phyloP scores from a whole-genome alignment of 2,329 filamentous ascomycete genomes.

The Trichoderma guizhouense region DNA sequence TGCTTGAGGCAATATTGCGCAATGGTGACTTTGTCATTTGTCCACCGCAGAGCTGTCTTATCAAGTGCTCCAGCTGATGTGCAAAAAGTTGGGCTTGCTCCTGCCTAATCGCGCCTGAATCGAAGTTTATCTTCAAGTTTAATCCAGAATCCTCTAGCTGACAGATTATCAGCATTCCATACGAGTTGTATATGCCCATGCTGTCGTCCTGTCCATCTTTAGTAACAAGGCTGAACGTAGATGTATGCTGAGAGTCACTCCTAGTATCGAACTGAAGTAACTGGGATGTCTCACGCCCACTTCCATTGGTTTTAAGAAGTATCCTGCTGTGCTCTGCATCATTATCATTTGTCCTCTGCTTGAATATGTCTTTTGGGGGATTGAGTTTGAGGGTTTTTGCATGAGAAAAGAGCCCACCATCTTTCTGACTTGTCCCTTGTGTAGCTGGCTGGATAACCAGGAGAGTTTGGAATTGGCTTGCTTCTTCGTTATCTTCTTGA shows the following conservation, averaged over 20 bases:
- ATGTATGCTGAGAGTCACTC: neutral
- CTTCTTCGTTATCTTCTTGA: conserved; percentile 16
- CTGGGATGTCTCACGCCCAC: neutral
- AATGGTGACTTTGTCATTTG: neutral
- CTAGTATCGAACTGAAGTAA: neutral
- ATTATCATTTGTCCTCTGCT: neutral
- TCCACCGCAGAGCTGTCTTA: conserved; percentile 8
- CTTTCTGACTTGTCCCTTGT: neutral
- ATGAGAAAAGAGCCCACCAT: neutral
- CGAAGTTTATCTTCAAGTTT: conserved; percentile 8
- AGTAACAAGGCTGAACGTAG: neutral
- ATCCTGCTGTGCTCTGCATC: neutral
- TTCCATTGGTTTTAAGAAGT: neutral
- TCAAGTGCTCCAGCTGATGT: conserved; percentile 18
- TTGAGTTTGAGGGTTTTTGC: neutral
- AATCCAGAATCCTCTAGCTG: neutral
- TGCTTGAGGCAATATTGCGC: conserved; percentile 9
- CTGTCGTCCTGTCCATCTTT: conserved; percentile 12
- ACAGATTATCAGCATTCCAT: conserved; percentile 11
- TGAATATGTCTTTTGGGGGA: neutral
- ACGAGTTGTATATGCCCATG: neutral
- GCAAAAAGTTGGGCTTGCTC: conserved; percentile 8
- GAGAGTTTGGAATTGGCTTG: conserved; percentile 21
- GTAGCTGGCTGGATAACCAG: conserved; percentile 9
- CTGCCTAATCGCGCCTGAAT: conserved; percentile 11